Evolutionary conservation across 75 land plant genomes (phyloP).

Genomic region (Adiantum capillusveneris): DNA sequence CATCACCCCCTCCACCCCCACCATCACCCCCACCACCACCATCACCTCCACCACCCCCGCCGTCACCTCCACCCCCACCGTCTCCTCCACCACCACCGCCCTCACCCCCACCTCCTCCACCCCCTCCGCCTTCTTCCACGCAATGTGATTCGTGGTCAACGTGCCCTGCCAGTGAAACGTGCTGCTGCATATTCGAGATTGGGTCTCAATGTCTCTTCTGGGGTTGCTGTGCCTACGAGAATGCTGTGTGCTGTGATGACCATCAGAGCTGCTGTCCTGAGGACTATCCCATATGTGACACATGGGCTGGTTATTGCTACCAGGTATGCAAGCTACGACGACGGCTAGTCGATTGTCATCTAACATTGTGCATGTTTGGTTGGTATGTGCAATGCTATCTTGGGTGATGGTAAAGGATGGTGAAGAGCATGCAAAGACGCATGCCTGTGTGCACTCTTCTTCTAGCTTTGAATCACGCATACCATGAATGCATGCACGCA

Average conservation of each 20-base stretch:
- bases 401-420: too few relatives aligned
- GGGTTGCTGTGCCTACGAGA: slow-evolving; percentile 56
- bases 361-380: too few relatives aligned
- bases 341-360: too few relatives aligned
- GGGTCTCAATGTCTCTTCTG: slow-evolving; percentile 52
- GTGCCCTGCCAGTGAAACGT: slow-evolving; percentile 57
- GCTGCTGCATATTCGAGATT: slow-evolving; percentile 50
- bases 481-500: too few relatives aligned
- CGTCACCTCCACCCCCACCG: slow-evolving; percentile 24
- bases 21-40: slow-evolving; percentile 9
- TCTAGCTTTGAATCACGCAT: too few relatives aligned
- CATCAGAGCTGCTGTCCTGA: slow-evolving; percentile 56
- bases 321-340: too few relatives aligned
- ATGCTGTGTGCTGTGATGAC: slow-evolving; percentile 73
- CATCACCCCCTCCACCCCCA: background rate
- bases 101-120: slow-evolving; percentile 42
- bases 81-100: slow-evolving; percentile 34
- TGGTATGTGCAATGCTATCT: too few relatives aligned
- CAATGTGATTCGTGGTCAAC: slow-evolving; percentile 41
- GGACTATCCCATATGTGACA: slow-evolving; percentile 68
- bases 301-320: slow-evolving; percentile 36
- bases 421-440: too few relatives aligned
- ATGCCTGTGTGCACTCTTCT: too few relatives aligned
- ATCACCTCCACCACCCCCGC: slow-evolving; percentile 1
- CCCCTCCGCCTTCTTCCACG: slow-evolving; percentile 43